phyloP scores from a whole-genome alignment of 371 early-diverging fungal genomes.

The Circinella umbellata region DNA sequence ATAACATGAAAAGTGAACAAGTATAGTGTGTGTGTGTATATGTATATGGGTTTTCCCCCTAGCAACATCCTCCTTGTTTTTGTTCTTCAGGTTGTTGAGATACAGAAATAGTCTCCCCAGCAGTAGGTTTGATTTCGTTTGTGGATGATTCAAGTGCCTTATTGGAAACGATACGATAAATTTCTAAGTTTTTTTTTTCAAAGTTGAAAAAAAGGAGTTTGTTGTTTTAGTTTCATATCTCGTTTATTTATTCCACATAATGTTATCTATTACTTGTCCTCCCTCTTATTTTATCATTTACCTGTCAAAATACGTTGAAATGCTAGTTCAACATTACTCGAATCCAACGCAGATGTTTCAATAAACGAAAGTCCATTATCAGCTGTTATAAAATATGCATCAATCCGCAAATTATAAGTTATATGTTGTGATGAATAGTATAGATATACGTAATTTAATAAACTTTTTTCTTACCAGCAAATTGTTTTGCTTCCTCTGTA shows the following conservation, averaged over 20 bases:
- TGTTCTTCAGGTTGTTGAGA: conserved; percentile 62
- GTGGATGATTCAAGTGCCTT: conserved; percentile 82
- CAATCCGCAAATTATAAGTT: too few relatives aligned
- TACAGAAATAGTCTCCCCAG: conserved; percentile 80
- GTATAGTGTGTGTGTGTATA: background rate
- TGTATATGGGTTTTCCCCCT: conserved; percentile 23
- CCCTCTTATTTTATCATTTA: conserved; percentile 26
- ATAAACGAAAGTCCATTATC: conserved; percentile 94
- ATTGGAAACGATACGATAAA: conserved; percentile 91
- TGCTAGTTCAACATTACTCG: conserved; percentile 92
- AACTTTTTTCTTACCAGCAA: conserved; percentile 75
- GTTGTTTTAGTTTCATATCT: too few relatives aligned
- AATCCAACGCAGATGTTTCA: conserved; percentile 94
- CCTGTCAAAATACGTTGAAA: conserved; percentile 94
- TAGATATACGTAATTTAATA: background rate
- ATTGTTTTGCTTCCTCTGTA: conserved; percentile 95
- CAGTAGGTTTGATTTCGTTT: conserved; percentile 72
- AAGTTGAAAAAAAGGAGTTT: background rate
- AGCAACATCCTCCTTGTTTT: conserved; percentile 79
- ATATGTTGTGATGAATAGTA: too few relatives aligned
- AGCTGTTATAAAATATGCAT: conserved; percentile 45
- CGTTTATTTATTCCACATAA: too few relatives aligned
- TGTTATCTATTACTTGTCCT: background rate
- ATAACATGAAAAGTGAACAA: background rate
- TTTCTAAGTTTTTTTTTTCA: conserved; percentile 59